These are phyloP conservation scores for Mucor velutinosus DNA, from an alignment of 371 early-diverging fungal genomes.

Conservation along the genomic window DNA sequence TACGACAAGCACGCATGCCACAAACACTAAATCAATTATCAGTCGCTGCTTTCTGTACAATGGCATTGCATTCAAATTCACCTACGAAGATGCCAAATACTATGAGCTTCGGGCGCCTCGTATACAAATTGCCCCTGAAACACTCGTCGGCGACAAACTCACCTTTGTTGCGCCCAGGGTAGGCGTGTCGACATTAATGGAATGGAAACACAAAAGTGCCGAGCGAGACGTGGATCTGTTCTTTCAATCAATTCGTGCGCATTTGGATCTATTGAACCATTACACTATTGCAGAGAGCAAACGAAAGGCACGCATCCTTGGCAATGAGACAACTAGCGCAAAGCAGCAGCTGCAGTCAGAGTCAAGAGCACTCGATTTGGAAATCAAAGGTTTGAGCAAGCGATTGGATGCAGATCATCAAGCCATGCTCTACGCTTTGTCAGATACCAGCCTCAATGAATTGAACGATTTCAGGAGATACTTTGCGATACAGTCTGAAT, in stretches of 20 bases:
- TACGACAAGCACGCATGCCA: neutral
- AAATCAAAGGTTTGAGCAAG: slow-evolving; percentile 18
- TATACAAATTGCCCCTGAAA: slow-evolving; percentile 14
- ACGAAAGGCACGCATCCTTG: neutral
- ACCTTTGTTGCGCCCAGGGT: slow-evolving; percentile 11
- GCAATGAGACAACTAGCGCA: neutral
- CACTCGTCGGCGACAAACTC: neutral
- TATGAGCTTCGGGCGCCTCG: slow-evolving; percentile 67
- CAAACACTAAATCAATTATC: slow-evolving; percentile 25
- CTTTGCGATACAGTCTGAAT: slow-evolving; percentile 30
- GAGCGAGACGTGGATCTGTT: slow-evolving; percentile 29
- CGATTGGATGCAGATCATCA: slow-evolving; percentile 27
- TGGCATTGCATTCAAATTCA: slow-evolving; percentile 49
- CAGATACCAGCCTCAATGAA: slow-evolving; percentile 20
- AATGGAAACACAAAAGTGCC: slow-evolving; percentile 14
- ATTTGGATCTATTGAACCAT: slow-evolving; percentile 26
- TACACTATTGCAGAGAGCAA: slow-evolving; percentile 11
- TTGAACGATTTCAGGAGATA: slow-evolving; percentile 45
- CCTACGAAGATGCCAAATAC: slow-evolving; percentile 48
- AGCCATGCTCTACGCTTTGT: slow-evolving; percentile 16
- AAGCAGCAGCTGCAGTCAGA: slow-evolving; percentile 6
- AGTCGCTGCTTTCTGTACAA: slow-evolving; percentile 49
- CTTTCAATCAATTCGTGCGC: slow-evolving; percentile 24
- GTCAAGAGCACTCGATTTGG: neutral
- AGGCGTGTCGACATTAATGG: slow-evolving; percentile 4